A percentile compares a stretch with the other conserved stretches of the same genome.
Evolutionary conservation across 2,329 filamentous ascomycete genomes (phyloP).

Genomic region (Exophiala calicioides): DNA sequence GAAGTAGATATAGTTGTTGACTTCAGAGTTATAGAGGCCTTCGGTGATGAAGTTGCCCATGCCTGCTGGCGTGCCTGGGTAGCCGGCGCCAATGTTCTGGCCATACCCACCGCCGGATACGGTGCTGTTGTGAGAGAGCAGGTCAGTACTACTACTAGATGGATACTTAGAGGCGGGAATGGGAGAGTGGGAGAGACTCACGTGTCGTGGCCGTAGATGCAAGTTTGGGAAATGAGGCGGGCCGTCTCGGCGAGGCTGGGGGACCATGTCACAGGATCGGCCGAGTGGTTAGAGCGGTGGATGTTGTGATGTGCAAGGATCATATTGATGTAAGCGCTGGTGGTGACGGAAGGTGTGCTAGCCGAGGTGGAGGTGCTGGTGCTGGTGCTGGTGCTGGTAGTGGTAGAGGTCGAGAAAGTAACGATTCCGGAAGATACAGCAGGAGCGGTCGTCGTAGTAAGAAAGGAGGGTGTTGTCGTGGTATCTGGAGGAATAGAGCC

Average conservation of each 20-base stretch:
- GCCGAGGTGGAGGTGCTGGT: conserved; percentile 6
- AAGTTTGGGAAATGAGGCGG: conserved; percentile 61
- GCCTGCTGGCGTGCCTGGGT: conserved; percentile 35
- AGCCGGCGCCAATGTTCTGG: conserved; percentile 83
- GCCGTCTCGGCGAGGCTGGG: conserved; percentile 64
- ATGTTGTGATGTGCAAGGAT: conserved; percentile 75
- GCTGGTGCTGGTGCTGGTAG: conserved; percentile 1
- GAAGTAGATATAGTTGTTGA: conserved; percentile 58
- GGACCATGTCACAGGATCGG: conserved; percentile 65
- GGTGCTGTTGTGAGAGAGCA: conserved; percentile 38
- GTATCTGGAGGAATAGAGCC: conserved; percentile 4
- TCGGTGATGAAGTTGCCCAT: conserved; percentile 71
- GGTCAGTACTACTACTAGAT: not conserved
- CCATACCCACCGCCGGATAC: conserved; percentile 67
- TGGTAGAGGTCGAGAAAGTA: conserved; percentile 1
- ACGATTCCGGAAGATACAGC: not conserved
- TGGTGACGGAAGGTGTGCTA: conserved; percentile 16
- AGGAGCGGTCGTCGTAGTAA: not conserved
- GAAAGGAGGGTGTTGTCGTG: not conserved
- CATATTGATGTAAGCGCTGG: conserved; percentile 24
- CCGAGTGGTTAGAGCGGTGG: conserved; percentile 80
- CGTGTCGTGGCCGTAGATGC: conserved; percentile 75
- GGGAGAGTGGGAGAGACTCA: conserved; percentile 67
- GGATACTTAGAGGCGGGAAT: not conserved
- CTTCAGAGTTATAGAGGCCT: conserved; percentile 85